Evolutionary conservation across 1,284 basidiomycete genomes (phyloP).

Genomic region (Farysia itapuensis): DNA sequence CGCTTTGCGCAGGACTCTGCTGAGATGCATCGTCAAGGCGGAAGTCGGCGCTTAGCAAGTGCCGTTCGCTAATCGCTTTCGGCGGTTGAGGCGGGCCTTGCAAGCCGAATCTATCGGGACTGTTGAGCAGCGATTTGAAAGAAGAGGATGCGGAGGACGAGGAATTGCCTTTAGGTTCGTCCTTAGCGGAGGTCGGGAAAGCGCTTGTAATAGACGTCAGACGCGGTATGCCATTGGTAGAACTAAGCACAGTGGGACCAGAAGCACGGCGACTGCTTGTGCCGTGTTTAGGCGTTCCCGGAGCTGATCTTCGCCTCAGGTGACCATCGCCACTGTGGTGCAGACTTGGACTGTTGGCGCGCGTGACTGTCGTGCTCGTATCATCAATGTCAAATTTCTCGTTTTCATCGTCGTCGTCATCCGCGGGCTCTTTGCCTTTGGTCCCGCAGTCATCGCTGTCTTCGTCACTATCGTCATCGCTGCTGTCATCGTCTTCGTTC

Average conservation of each 20-base stretch:
- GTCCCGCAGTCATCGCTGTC: slow-evolving; percentile 18
- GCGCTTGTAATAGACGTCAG: slow-evolving; percentile 21
- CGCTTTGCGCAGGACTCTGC: background rate
- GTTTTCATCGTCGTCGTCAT: slow-evolving; percentile 36
- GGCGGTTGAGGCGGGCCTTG: slow-evolving; percentile 52
- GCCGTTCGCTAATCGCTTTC: slow-evolving; percentile 48
- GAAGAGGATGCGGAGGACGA: slow-evolving; percentile 15
- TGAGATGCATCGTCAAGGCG: slow-evolving; percentile 33
- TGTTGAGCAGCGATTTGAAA: slow-evolving; percentile 31
- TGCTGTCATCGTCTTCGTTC: slow-evolving; percentile 10
- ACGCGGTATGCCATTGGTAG: slow-evolving; percentile 15
- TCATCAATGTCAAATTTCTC: slow-evolving; percentile 58
- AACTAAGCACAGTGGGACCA: slow-evolving; percentile 3
- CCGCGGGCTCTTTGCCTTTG: slow-evolving; percentile 5
- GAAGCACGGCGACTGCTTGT: slow-evolving; percentile 2
- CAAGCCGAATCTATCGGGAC: slow-evolving; percentile 50
- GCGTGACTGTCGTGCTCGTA: slow-evolving; percentile 37
- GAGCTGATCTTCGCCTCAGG: slow-evolving; percentile 17
- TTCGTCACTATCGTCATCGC: slow-evolving; percentile 9
- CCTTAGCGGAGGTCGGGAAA: background rate
- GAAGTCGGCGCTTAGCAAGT: slow-evolving; percentile 51
- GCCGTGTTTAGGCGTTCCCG: slow-evolving; percentile 18
- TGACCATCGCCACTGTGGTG: slow-evolving; percentile 12
- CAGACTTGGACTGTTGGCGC: slow-evolving; percentile 34
- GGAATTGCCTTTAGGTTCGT: slow-evolving; percentile 1